Percentiles rank a stretch among this genome's conserved stretches.
phyloP scores from a whole-genome alignment of 2,329 filamentous ascomycete genomes.

The Colletotrichum falcatum region DNA sequence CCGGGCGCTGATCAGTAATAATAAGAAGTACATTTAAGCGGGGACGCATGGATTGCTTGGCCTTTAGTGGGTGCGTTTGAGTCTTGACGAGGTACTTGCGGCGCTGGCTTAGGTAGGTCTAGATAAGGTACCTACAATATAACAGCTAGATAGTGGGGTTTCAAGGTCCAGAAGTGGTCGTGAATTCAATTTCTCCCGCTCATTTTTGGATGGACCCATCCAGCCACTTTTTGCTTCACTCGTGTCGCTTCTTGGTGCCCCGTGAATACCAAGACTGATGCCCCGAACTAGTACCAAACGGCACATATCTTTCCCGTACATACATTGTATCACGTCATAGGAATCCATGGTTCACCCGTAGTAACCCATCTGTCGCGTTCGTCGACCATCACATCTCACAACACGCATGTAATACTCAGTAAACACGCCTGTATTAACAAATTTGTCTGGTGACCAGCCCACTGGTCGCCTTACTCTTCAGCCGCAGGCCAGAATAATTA shows the following conservation, averaged over 20 bases:
- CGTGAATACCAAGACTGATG: not conserved
- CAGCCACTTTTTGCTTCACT: not conserved
- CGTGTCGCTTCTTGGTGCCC: not conserved
- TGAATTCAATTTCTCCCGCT: not conserved
- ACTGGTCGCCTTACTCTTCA: slow-evolving; percentile 12
- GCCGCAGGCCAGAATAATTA: not conserved
- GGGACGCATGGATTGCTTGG: not conserved
- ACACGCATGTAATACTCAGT: not conserved
- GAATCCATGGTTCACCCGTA: not conserved
- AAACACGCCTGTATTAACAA: slow-evolving; percentile 21
- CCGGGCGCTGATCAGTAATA: slow-evolving; percentile 3
- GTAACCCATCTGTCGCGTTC: not conserved
- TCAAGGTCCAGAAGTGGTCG: not conserved
- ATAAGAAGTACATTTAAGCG: not conserved
- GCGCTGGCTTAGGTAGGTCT: not conserved
- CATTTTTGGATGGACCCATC: not conserved
- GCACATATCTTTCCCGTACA: not conserved
- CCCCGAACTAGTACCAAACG: not conserved
- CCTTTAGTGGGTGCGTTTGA: not conserved
- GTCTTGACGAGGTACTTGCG: not conserved
- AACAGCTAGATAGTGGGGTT: not conserved
- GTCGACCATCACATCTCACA: not conserved
- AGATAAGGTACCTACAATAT: too few species aligned
- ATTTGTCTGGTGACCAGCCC: slow-evolving; percentile 12
- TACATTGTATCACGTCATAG: not conserved